These are phyloP conservation scores for Talaromyces piceae DNA, from an alignment of 2,329 filamentous ascomycete species.

Conservation along the genomic window DNA sequence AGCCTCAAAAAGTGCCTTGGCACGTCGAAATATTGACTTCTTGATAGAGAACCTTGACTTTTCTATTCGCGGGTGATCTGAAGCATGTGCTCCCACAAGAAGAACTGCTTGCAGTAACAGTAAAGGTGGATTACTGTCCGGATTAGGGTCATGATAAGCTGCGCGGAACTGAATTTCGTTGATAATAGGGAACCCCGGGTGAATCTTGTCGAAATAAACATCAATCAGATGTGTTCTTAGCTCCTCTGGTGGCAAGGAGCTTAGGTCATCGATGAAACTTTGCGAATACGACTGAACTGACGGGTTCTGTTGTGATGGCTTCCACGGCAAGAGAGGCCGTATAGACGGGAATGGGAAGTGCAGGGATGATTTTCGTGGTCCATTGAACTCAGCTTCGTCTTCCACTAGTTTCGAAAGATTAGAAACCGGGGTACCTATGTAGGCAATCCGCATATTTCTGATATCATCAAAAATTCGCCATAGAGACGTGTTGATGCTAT, in stretches of 20 bases:
- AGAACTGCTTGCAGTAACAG: neutral
- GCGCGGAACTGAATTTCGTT: neutral
- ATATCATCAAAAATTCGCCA: neutral
- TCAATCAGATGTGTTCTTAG: neutral
- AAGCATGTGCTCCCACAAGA: conserved; percentile 1
- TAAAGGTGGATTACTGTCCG: neutral
- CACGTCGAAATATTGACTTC: neutral
- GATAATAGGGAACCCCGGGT: neutral
- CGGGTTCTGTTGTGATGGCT: neutral
- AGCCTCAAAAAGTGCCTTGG: neutral
- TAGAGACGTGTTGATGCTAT: neutral
- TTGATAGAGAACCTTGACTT: neutral
- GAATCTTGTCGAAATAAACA: neutral
- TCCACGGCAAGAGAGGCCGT: neutral
- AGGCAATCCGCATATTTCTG: neutral
- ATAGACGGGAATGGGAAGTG: neutral
- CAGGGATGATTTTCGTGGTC: neutral
- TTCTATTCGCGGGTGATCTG: neutral
- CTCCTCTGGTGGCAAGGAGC: neutral
- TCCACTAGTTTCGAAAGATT: neutral
- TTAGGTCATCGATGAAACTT: neutral
- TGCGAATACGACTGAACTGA: neutral
- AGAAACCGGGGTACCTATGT: neutral
- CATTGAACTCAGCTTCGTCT: neutral
- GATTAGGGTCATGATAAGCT: neutral